Base-by-base conservation (phyloP, 306 rosid genomes). In the Hippophae gyantsensis region DNA sequence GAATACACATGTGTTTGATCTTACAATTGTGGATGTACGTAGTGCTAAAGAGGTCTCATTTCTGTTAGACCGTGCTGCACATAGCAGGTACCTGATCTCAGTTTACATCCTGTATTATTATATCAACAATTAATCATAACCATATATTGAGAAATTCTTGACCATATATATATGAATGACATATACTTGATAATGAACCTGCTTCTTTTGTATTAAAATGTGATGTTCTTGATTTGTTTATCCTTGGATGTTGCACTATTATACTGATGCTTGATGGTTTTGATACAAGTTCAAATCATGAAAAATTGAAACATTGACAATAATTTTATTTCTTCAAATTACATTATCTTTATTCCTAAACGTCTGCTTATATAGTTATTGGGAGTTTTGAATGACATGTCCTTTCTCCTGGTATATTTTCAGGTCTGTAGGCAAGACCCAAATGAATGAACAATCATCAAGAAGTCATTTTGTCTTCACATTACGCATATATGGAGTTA, bases 381-480 rank as follows among this genome's bases (percentile, higher is more conserved):
- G 38, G 38, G 38, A 32, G 38, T 32, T 32, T 32, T 3, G 38
- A 32, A 32, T 61, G 68, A 55, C 40, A 63, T 3, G 60, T 72
- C 6, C 3, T 63, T 77, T 69, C 38, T 63, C 41, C 59, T 67
- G 42, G 3, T 32, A 32, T 32, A 32, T 56, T 49, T 66, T 60
- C 59, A 92, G 99, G 73, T 81, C 99, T 46, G 96, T 92, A 42
- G 99, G 99, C 13, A 92, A 88, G 81, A 92, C 99, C 56, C 99
- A 88, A 72, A 88, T 88, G 95, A 92, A 92, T 43, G 99, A 92
- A 76, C 86, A 82, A 77, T 92, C 99, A 54, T 92, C 99, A 57
- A 86, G 99, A 72, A 92, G 99, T 68, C 99, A 92, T 76, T 92
- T 92, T 68, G 99, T 92, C 61, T 88, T 92, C 82, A 92, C 97